Evolutionary conservation across 805 yeast species (phyloP).

Genomic region (Candida ipomoeae): DNA sequence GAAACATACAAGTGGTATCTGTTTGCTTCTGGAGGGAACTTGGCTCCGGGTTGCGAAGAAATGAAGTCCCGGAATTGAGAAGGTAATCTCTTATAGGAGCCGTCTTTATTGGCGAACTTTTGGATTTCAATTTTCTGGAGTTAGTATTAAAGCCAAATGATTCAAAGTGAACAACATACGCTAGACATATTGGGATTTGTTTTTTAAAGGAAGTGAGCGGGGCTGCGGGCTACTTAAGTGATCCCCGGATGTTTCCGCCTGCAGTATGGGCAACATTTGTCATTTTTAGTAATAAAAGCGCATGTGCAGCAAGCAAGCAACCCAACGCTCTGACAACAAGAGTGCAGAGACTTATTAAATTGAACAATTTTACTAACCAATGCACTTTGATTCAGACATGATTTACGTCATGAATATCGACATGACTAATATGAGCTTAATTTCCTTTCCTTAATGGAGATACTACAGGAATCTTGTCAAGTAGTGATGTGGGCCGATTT

Average conservation of each 20-base stretch:
- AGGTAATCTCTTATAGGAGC: constrained; percentile 52
- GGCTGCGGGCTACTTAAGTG: background rate
- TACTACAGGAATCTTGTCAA: background rate
- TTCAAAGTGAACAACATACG: background rate
- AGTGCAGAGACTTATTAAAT: no score
- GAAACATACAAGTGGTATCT: constrained; percentile 88
- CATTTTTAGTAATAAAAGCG: constrained; percentile 1
- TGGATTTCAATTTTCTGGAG: constrained; percentile 37
- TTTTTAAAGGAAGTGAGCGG: background rate
- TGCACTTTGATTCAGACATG: no score
- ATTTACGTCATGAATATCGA: background rate
- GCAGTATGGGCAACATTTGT: constrained; percentile 1
- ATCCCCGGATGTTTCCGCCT: background rate
- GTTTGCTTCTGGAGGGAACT: constrained; percentile 67
- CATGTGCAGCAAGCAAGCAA: background rate
- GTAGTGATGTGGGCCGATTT: background rate
- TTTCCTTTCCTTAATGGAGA: background rate
- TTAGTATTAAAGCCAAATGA: background rate
- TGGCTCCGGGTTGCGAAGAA: constrained; percentile 52
- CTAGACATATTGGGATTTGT: constrained; percentile 1
- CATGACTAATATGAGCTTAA: background rate
- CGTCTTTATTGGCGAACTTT: constrained; percentile 48
- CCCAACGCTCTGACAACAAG: background rate
- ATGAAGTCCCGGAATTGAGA: constrained; percentile 64
- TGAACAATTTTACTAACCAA: no score